Evolutionary conservation across 768 basidiomycete genomes (phyloP).

Genomic region (Russula compacta): DNA sequence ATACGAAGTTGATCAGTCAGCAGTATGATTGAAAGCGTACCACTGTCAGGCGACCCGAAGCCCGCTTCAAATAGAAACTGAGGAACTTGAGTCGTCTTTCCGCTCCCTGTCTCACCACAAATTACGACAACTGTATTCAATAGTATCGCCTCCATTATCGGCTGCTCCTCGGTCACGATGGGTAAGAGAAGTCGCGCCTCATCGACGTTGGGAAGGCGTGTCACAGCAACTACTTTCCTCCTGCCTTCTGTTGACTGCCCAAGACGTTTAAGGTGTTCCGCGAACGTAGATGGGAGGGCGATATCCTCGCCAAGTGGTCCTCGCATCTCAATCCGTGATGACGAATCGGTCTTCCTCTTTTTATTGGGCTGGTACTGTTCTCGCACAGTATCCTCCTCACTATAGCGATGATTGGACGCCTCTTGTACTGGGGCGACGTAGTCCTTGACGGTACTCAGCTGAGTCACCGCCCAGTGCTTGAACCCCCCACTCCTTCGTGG

Average conservation of each 20-base stretch:
- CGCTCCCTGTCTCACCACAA: conserved; percentile 93
- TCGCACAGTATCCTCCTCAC: background rate
- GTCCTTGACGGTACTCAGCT: conserved; percentile 47
- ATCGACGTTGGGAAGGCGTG: conserved; percentile 60
- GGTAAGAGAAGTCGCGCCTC: conserved; percentile 75
- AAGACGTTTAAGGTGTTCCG: conserved; percentile 35
- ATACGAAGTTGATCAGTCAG: background rate
- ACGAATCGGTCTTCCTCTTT: conserved; percentile 37
- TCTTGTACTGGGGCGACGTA: conserved; percentile 27
- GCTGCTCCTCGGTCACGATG: conserved; percentile 87
- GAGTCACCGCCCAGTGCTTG: conserved; percentile 85
- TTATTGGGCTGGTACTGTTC: conserved; percentile 28
- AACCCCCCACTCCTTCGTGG: conserved; percentile 47
- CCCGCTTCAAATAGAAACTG: conserved; percentile 98
- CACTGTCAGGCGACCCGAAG: conserved; percentile 75
- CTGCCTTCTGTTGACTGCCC: conserved; percentile 12
- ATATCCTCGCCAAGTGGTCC: conserved; percentile 78
- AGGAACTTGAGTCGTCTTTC: conserved; percentile 97
- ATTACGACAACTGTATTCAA: conserved; percentile 82
- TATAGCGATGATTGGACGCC: background rate
- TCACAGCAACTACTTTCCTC: conserved; percentile 43
- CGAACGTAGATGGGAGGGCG: conserved; percentile 56
- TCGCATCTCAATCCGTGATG: conserved; percentile 38
- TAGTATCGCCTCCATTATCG: conserved; percentile 85
- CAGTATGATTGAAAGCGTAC: conserved; percentile 34